Conservation (phyloP, 805 yeast species). For the Barnettozyma vustinii region DNA sequence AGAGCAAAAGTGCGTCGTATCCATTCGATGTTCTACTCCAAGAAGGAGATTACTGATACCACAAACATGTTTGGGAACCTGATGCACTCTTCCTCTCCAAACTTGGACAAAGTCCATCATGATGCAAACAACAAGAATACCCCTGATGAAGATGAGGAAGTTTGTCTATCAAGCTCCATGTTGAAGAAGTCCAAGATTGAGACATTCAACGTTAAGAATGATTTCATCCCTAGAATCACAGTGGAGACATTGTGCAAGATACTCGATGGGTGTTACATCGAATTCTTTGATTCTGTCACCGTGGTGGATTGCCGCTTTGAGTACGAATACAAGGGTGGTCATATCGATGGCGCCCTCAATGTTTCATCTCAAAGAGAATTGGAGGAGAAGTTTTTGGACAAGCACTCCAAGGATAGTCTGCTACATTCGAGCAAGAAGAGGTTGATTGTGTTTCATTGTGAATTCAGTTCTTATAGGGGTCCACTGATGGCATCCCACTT, state of each 20-base stretch:
- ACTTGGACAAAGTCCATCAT: slow-evolving; percentile 4
- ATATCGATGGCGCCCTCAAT: slow-evolving; percentile 78
- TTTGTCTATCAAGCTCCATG: slow-evolving; percentile 14
- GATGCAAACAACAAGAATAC: background rate
- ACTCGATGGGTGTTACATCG: slow-evolving; percentile 47
- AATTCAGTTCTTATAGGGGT: slow-evolving; percentile 89
- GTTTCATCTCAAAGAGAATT: slow-evolving; percentile 64
- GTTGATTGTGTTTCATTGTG: slow-evolving; percentile 86
- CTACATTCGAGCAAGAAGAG: slow-evolving; percentile 29
- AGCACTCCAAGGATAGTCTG: slow-evolving; percentile 3
- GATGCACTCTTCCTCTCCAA: slow-evolving; percentile 18
- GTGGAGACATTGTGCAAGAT: slow-evolving; percentile 53
- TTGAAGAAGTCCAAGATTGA: slow-evolving; percentile 31
- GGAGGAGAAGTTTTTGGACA: slow-evolving; percentile 45
- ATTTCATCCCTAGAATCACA: slow-evolving; percentile 65
- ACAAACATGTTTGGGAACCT: slow-evolving; percentile 28
- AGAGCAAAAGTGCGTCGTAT: slow-evolving; percentile 48
- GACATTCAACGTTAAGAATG: slow-evolving; percentile 43
- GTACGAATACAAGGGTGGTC: slow-evolving; percentile 92
- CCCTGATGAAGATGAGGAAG: slow-evolving; percentile 8
- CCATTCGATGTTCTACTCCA: slow-evolving; percentile 64
- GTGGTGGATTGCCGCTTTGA: slow-evolving; percentile 88
- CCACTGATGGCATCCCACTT: slow-evolving; percentile 87
- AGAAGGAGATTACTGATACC: slow-evolving; percentile 38
- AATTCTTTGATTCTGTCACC: slow-evolving; percentile 36